phyloP scores from a whole-genome alignment of 2,329 filamentous ascomycete genomes.

The Aspergillus flavus region DNA sequence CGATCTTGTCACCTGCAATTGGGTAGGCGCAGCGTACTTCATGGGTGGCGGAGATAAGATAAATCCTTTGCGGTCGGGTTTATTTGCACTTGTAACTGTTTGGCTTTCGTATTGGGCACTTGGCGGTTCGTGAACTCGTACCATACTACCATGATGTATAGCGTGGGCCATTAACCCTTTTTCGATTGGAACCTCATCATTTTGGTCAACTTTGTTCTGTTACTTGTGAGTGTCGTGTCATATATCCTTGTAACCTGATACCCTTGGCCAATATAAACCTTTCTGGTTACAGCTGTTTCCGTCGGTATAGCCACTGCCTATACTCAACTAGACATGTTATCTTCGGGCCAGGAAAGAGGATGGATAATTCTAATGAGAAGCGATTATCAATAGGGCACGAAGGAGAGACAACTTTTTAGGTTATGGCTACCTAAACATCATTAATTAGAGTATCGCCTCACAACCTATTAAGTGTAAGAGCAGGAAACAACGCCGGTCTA shows the following conservation, averaged over 20 bases:
- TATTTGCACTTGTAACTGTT: slow-evolving; percentile 10
- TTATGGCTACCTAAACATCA: not conserved
- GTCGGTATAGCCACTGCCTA: not conserved
- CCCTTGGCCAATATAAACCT: not conserved
- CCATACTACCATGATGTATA: not conserved
- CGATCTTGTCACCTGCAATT: slow-evolving; percentile 60
- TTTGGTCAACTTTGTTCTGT: not conserved
- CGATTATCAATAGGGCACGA: not conserved
- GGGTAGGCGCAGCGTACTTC: slow-evolving; percentile 61
- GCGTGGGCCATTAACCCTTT: not conserved
- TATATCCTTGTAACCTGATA: not conserved
- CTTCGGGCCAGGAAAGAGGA: not conserved
- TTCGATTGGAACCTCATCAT: not conserved
- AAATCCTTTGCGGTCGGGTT: not conserved
- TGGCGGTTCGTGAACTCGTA: not conserved
- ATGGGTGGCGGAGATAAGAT: slow-evolving; percentile 31
- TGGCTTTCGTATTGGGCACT: slow-evolving; percentile 21
- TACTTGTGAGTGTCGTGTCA: not conserved
- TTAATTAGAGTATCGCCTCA: not conserved
- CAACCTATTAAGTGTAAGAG: not conserved
- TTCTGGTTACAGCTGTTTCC: not conserved
- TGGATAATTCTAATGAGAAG: not conserved
- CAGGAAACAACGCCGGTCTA: not conserved
- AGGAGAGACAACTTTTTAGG: not conserved
- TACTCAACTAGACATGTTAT: not conserved